These are phyloP conservation scores for Sporothrix dimorphospora DNA, from an alignment of 2,329 filamentous ascomycete genomes.

Conservation along the genomic window DNA sequence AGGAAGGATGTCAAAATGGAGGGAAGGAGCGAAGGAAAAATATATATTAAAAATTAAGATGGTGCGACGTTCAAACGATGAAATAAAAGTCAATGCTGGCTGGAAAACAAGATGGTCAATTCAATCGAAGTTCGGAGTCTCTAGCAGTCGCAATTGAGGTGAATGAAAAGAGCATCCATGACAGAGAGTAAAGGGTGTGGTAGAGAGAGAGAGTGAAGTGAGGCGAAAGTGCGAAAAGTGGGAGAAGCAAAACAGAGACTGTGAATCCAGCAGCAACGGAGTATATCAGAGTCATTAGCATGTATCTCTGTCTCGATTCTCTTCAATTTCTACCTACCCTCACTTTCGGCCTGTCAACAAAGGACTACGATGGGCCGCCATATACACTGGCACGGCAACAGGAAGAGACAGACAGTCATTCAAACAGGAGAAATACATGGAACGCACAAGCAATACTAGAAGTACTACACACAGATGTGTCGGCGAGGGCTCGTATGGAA, in stretches of 20 bases:
- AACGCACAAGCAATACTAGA: constrained; percentile 4
- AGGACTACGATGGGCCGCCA: background rate
- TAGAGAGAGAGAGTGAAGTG: background rate
- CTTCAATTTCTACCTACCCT: background rate
- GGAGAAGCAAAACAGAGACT: background rate
- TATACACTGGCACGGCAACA: constrained; percentile 19
- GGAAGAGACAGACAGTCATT: background rate
- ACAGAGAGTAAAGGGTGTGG: background rate
- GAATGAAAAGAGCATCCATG: background rate
- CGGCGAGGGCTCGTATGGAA: background rate
- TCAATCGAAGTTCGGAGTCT: background rate
- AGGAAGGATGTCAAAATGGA: background rate
- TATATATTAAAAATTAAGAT: background rate
- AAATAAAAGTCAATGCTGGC: constrained; percentile 19
- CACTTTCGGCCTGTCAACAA: constrained; percentile 9
- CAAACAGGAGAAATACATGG: background rate
- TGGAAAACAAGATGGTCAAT: background rate
- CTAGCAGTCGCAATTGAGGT: background rate
- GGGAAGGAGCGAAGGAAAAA: background rate
- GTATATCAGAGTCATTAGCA: constrained; percentile 19
- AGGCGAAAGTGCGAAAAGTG: background rate
- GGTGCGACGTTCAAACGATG: background rate
- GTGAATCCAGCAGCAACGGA: background rate
- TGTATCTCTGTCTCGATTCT: background rate
- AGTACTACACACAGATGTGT: background rate